Evolutionary conservation across 208 protist genomes (phyloP), one percentile per base, ranked within the genome.

Genomic region (Trypanosoma scelopori): DNA sequence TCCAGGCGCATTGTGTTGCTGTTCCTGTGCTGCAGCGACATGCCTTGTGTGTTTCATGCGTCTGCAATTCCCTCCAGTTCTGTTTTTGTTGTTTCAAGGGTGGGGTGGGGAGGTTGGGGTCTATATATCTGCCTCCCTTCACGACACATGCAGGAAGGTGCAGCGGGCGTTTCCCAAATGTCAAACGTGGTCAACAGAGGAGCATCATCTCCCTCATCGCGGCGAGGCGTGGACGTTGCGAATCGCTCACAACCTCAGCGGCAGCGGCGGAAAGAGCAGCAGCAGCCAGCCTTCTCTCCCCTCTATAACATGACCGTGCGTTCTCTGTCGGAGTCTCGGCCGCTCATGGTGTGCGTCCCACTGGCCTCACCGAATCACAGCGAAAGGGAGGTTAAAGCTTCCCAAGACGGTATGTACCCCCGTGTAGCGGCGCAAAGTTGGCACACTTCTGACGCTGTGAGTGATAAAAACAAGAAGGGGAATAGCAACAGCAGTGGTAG

Each of bases 231-330:
- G 12, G 43, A 4, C 12, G 18, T 13, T 16, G 3, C n/a, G 12
- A 47, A 22, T 47, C 22, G 16, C 20, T 25, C 5, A 12, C 35
- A 59, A 32, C n/a, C n/a, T n/a, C n/a, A n/a, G n/a, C n/a, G n/a
- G n/a, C n/a, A n/a, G n/a, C n/a, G n/a, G n/a, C n/a, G n/a, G n/a
- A n/a, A n/a, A n/a, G n/a, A n/a, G n/a, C 18, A 11, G 9, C 56
- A 1, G 25, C 42, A 23, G 7, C 25, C 35, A 2, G 12, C 12
- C 43, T 6, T 22, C n/a, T 22, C 42, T 35, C 41, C 43, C 20
- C 57, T 84, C 13, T 84, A 84, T 41, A 63, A 74, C 46, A 65
- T 73, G 4, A 55, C 68, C 32, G 53, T 78, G n/a, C 68, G 69
- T 35, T 60, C 64, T 45, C 15, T 39, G 0, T 13, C 46, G 3